Conservation (phyloP, 1,284 basidiomycete genomes). For the Earliella scabrosa region DNA sequence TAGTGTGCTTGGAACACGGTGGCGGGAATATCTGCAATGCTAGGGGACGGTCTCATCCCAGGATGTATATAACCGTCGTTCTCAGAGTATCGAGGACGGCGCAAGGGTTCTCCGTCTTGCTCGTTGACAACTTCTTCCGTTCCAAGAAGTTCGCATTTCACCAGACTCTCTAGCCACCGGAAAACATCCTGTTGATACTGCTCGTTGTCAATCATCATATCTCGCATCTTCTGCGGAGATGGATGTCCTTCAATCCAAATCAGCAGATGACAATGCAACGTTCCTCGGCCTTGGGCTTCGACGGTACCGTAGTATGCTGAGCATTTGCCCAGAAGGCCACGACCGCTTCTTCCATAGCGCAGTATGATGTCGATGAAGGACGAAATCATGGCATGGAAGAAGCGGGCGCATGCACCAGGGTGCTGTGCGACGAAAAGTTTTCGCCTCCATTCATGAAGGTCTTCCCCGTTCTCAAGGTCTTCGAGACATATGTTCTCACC, state of each 20-base stretch:
- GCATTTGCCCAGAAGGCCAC: slow-evolving; percentile 15
- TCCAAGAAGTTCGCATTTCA: slow-evolving; percentile 10
- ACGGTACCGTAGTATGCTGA: slow-evolving; percentile 20
- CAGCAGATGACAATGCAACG: too few species aligned
- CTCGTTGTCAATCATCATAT: not conserved
- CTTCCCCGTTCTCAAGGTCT: not conserved
- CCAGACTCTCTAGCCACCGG: slow-evolving; percentile 2
- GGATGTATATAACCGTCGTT: not conserved
- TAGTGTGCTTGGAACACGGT: not conserved
- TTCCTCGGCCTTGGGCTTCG: too few species aligned
- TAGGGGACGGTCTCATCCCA: not conserved
- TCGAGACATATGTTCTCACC: not conserved
- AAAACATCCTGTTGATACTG: slow-evolving; percentile 4
- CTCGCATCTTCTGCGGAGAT: too few species aligned
- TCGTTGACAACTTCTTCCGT: not conserved
- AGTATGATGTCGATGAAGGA: slow-evolving; percentile 9
- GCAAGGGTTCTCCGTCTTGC: not conserved
- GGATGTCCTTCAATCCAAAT: too few species aligned
- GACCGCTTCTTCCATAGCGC: not conserved
- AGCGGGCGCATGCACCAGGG: too few species aligned
- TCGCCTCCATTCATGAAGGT: not conserved
- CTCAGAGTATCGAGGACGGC: not conserved
- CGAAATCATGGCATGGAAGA: slow-evolving; percentile 9
- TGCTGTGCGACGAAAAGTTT: not conserved
- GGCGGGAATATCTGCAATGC: not conserved